Percentiles rank a stretch among this genome's conserved stretches.
These are phyloP conservation scores for Aphanoascus verrucosus DNA, from an alignment of 2,329 filamentous ascomycete genomes.

Conservation along the genomic window DNA sequence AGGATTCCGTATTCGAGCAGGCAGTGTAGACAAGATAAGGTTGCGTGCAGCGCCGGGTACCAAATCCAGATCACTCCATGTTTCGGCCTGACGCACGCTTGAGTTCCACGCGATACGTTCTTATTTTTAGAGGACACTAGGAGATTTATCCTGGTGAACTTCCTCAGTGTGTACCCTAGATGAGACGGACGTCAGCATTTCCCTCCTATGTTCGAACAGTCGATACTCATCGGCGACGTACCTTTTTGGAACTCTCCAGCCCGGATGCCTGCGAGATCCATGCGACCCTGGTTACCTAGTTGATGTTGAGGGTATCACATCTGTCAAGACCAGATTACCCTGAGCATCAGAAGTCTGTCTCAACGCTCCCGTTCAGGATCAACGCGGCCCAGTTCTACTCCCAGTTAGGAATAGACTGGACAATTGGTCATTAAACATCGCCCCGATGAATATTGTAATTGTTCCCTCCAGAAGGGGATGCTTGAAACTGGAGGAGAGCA, in stretches of 20 bases:
- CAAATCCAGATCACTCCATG: conserved; percentile 9
- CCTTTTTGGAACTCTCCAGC: background rate
- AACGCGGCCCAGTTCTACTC: background rate
- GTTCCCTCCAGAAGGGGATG: background rate
- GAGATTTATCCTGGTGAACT: conserved; percentile 8
- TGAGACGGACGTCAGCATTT: background rate
- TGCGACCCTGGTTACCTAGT: background rate
- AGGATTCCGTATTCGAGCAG: background rate
- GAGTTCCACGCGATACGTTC: conserved; percentile 5
- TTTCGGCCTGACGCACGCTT: conserved; percentile 12
- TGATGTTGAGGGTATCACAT: background rate
- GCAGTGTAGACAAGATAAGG: background rate
- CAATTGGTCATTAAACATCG: conserved; percentile 2
- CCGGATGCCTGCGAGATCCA: background rate
- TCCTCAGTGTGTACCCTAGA: conserved; percentile 1
- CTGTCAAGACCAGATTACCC: background rate
- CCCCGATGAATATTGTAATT: background rate
- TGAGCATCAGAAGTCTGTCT: conserved; percentile 8
- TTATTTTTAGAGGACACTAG: conserved; percentile 11
- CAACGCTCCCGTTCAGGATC: background rate
- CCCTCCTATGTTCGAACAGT: conserved; percentile 1
- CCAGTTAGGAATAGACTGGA: background rate
- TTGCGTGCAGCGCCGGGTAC: conserved; percentile 1
- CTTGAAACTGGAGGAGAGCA: conserved; percentile 3
- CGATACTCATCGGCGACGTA: conserved; percentile 1